Evolutionary conservation across 1,284 basidiomycete genomes (phyloP), one percentile per base, ranked within the genome.

Genomic region (Cystobasidium pallidum): DNA sequence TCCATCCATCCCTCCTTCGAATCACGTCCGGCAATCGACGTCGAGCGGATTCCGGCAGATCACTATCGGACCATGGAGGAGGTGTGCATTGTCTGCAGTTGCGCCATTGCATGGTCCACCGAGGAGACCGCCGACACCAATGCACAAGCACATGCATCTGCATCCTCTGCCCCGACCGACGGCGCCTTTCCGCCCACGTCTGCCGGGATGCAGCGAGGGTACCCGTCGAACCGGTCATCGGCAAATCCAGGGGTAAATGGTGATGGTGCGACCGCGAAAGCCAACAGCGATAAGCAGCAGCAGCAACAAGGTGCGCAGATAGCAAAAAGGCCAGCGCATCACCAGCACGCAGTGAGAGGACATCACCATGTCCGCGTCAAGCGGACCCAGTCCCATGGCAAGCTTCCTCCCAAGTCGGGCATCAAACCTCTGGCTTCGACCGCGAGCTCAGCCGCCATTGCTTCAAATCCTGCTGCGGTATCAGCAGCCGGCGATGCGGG

Each of bases 31-130:
- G 54, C 32, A 57, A 34, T 34, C 54, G 54, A 34, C 30, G 36
- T 39, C 36, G 36, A 39, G 17, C 51, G 51, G 26, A 11, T 19
- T 54, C 32, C 57, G 32, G 57, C 26, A 2, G 39, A 39, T n/a
- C n/a, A 34, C 26, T 34, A 58, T 28, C 36, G 15, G 41, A 34
- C 41, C 39, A 71, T 71, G 68, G 68, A 71, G n/a, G 61, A 64
- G 51, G 61, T 71, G n/a, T 71, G 68, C 61, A 71, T 71, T 41
- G 68, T 71, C 15, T 71, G 68, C 61, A 57, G 36, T 41, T 32
- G 68, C 32, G 61, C 68, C 24, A 63, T 71, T 32, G 68, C 54
- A 10, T 43, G 49, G 59, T 34, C 59, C 17, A 58, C 28, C 7
- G 68, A 71, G 55, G 39, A 59, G 1, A n/a, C 21, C 1, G 49